Base-by-base conservation (phyloP, 768 basidiomycete species). In the Candolleomyces efflorescens region DNA sequence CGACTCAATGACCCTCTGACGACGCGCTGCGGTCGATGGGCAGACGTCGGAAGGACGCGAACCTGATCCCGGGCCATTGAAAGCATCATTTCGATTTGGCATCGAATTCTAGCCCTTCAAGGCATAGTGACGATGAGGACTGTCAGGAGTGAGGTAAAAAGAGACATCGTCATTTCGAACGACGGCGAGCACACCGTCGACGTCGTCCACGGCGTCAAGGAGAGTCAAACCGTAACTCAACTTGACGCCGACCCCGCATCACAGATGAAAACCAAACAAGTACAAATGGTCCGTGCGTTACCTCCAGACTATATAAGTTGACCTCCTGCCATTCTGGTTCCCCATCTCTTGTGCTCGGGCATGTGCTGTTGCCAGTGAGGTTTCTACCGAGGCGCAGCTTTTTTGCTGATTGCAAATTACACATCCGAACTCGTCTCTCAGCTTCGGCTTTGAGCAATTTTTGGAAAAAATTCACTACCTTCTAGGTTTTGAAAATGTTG, bases 341-440 rank as follows among this genome's bases (percentile, higher is more conserved):
- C 65, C 65, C 65, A 86, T 86, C 86, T 88, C 87, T 92, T 92
- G 89, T 91, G 89, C 89, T 90, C 87, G 89, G 89, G 89, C 87
- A 88, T 85, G 89, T 86, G 89, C 87, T 89, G 86, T 90, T 87
- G 86, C 85, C 86, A 89, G 89, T 92, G 90, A 92, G 88, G 90
- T 92, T 80, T 84, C 78, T 89, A 92, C 90, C 87, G 90, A 92
- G 88, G 85, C 86, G 87, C 86, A 90, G 88, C 89, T 82, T 90
- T 78, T 71, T 92, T 90, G 90, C 89, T 92, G 86, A 87, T 92
- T 92, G 89, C 89, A 92, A 92, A 92, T 89, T 91, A 90, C 81
- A 89, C 89, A 92, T 92, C 90, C 90, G 88, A 90, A 91, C 88
- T 73, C 89, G 87, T 91, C 89, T 87, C 82, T 84, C 71, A 80